Evolutionary conservation across 1,139 yeast species (phyloP), one percentile per base, ranked within the genome.

Genomic region (Debaryomyces sp.): DNA sequence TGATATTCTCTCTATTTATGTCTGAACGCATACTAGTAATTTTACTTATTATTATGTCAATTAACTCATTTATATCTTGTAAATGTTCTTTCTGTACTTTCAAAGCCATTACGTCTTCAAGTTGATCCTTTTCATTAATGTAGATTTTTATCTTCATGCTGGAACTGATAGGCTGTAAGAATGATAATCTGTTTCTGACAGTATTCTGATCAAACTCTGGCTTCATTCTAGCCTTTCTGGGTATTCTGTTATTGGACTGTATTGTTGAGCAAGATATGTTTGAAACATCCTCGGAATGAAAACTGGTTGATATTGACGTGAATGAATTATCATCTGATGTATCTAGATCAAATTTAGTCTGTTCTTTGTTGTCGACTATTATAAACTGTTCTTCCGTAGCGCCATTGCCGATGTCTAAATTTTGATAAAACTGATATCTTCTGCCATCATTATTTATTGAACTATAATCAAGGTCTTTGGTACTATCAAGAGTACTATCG

Each of bases 81-180:
- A 70, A 57, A 49, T 57, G 60, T 44, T 66, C 70, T 48, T 69
- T 70, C 18, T 65, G 58, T 43, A 70, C 53, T 49, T 62, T 60
- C 10, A 70, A 47, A 0, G 63, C 58, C 10, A 63, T 51, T 10
- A 52, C 51, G 18, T 60, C 62, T 10, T 41, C 41, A 15, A 34
- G 30, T 8, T 30, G 26, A 12, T 44, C 18, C 10, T 41, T 42
- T n/a, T 18, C 21, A 39, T 51, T 55, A 42, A 60, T 45, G 35
- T 47, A 57, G 15, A 66, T 55, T 37, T 64, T 64, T 18, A 66
- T 50, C 42, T 64, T 64, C 33, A 66, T 48, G 13, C 53, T 35
- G 13, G 41, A 13, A 7, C 22, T 30, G 5, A 12, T 12, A 7
- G 43, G 27, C n/a, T 23, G 36, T 6, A 38, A 29, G 12, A 18